These are phyloP conservation scores for Thielaviopsis punctulata DNA, from an alignment of 2,329 filamentous ascomycete species.

Conservation along the genomic window DNA sequence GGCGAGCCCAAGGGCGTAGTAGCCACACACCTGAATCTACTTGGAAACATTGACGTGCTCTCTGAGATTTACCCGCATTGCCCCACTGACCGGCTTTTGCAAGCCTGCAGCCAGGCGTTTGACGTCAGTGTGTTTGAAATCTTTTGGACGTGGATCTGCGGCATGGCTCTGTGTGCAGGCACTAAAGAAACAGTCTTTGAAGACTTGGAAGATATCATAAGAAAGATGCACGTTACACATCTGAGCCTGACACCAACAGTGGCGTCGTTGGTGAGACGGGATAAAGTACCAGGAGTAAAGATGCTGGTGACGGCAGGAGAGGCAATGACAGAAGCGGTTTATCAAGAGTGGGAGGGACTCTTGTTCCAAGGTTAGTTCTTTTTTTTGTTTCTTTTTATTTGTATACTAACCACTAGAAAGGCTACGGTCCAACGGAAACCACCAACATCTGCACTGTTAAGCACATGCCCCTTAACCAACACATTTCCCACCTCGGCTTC, in stretches of 20 bases:
- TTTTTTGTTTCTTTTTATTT: constrained; percentile 1
- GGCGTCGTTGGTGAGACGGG: constrained; percentile 53
- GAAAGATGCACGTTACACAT: constrained; percentile 50
- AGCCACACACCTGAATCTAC: constrained; percentile 58
- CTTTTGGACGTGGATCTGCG: constrained; percentile 64
- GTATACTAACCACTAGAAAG: constrained; percentile 15
- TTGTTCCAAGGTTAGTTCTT: constrained; percentile 46
- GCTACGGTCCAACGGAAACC: constrained; percentile 71
- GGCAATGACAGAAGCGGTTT: constrained; percentile 55
- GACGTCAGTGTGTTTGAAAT: constrained; percentile 85
- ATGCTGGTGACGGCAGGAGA: constrained; percentile 74
- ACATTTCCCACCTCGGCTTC: constrained; percentile 59
- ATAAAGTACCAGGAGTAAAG: constrained; percentile 50
- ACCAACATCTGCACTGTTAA: constrained; percentile 77
- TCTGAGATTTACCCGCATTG: constrained; percentile 45
- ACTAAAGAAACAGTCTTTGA: constrained; percentile 57
- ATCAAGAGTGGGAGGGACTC: constrained; percentile 46
- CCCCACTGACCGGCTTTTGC: constrained; percentile 43
- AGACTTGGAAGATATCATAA: constrained; percentile 53
- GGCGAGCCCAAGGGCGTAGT: constrained; percentile 66
- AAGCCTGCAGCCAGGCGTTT: constrained; percentile 71
- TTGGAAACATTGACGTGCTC: constrained; percentile 57
- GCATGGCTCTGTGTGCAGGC: constrained; percentile 63
- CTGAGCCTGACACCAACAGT: constrained; percentile 76
- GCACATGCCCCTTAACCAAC: constrained; percentile 37